Percentiles rank a stretch among this genome's conserved stretches.
Evolutionary conservation across 2,329 filamentous ascomycete genomes (phyloP).

Genomic region (Xylariaceae sp.): DNA sequence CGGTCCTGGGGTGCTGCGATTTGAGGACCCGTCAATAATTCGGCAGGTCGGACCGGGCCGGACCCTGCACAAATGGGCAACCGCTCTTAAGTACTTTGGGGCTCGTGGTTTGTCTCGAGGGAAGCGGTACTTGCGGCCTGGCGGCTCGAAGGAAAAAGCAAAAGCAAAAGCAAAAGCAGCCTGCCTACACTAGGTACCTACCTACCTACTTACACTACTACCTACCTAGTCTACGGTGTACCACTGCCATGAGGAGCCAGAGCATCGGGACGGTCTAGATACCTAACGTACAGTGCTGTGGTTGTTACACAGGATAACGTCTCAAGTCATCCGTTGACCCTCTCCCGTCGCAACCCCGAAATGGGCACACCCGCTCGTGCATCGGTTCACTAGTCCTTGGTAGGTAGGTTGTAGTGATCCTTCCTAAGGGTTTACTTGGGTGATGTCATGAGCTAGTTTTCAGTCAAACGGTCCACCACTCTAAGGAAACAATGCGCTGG

Average conservation of each 20-base stretch:
- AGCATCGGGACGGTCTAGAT: conserved; percentile 16
- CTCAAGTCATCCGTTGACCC: conserved; percentile 26
- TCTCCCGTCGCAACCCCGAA: conserved; percentile 27
- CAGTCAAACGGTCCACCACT: not conserved
- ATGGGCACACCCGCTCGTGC: conserved; percentile 29
- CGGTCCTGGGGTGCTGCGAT: too few relatives aligned
- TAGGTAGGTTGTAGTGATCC: conserved; percentile 24
- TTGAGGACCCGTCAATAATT: not conserved
- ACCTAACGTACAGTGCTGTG: not conserved
- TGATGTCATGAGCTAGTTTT: conserved; percentile 1
- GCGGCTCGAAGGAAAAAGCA: conserved; percentile 21
- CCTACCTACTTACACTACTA: not conserved
- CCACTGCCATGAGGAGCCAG: conserved; percentile 12
- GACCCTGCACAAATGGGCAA: not conserved
- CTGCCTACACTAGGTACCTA: not conserved
- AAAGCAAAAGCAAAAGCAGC: not conserved
- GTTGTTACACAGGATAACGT: not conserved
- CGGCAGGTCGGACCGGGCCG: not conserved
- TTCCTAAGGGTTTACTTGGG: conserved; percentile 14
- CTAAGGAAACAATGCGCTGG: not conserved
- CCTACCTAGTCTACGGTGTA: not conserved
- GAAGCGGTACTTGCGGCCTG: conserved; percentile 14
- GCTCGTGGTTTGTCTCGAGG: conserved; percentile 9
- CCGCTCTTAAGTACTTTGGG: not conserved
- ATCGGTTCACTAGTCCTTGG: conserved; percentile 26